A percentile compares a stretch with the other conserved stretches of the same genome.
Conservation (phyloP, 2,329 filamentous ascomycete species). For the Phialophora macrospora region DNA sequence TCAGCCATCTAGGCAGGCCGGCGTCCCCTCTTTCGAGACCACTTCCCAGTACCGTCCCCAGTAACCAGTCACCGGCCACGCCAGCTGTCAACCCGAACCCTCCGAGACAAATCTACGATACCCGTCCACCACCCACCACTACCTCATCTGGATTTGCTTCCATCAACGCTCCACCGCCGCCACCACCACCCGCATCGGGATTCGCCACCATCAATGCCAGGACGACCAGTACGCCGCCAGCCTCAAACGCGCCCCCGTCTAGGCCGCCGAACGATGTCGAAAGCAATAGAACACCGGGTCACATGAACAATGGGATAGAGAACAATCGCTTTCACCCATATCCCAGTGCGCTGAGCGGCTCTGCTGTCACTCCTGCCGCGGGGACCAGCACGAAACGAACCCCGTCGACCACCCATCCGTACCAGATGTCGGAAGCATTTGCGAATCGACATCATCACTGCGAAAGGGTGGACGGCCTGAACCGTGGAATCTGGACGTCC, state of each 20-base stretch:
- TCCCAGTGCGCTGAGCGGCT: constrained; percentile 12
- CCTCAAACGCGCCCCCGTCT: constrained; percentile 18
- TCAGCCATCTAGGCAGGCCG: constrained; percentile 22
- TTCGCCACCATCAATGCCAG: constrained; percentile 38
- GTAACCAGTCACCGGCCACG: constrained; percentile 27
- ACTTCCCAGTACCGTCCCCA: constrained; percentile 19
- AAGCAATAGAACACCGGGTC: constrained; percentile 23
- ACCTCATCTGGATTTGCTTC: constrained; percentile 36
- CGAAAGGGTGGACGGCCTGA: constrained; percentile 37
- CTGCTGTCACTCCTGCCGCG: constrained; percentile 7
- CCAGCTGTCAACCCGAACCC: constrained; percentile 21
- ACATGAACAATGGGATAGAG: constrained; percentile 25
- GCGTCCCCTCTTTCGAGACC: constrained; percentile 29
- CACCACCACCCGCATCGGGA: constrained; percentile 28
- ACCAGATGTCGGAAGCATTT: constrained; percentile 40
- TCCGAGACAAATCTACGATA: constrained; percentile 37
- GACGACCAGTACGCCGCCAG: constrained; percentile 27
- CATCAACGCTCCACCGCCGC: constrained; percentile 36
- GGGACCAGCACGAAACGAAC: constrained; percentile 34
- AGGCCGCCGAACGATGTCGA: constrained; percentile 19
- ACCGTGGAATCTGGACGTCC: constrained; percentile 40
- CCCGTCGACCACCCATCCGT: constrained; percentile 40
- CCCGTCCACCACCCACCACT: constrained; percentile 35
- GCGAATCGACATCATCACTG: constrained; percentile 41
- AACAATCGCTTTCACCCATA: constrained; percentile 33